These are phyloP conservation scores for Psophocarpus tetragonolobus DNA, from an alignment of 306 rosid species.

Conservation along the genomic window DNA sequence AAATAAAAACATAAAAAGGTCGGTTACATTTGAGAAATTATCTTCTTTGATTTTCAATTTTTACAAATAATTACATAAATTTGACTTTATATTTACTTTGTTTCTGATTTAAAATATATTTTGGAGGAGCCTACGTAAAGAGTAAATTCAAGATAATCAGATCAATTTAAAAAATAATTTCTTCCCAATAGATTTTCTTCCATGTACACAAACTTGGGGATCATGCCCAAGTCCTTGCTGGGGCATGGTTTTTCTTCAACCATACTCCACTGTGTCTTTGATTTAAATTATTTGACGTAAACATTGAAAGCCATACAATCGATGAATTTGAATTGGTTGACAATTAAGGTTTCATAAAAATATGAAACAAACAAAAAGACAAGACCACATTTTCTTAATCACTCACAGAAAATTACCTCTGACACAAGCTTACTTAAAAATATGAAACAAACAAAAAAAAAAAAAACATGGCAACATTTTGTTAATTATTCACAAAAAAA, in stretches of 20 bases:
- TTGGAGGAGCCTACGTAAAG: not conserved
- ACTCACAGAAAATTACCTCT: not conserved
- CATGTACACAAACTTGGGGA: not conserved
- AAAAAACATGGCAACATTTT: not conserved
- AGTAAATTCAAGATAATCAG: not conserved
- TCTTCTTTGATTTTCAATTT: not conserved
- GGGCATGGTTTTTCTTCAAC: not conserved
- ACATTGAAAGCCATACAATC: not conserved
- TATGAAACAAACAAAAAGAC: not conserved
- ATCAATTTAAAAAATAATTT: not conserved
- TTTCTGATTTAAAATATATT: not conserved
- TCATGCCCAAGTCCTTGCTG: not conserved
- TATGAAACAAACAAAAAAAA: not conserved
- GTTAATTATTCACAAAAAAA: not conserved
- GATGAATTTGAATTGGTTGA: not conserved
- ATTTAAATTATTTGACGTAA: not conserved
- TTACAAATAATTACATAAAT: not conserved
- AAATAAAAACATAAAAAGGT: not conserved
- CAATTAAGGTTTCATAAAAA: too few relatives aligned
- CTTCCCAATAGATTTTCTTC: not conserved
- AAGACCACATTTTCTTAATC: not conserved
- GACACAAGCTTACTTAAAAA: too few relatives aligned
- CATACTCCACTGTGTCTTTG: too few relatives aligned
- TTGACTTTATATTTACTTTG: not conserved
- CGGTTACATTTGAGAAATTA: not conserved